phyloP scores from a whole-genome alignment of 345 rosid genomes.

The Iberis pinnata region DNA sequence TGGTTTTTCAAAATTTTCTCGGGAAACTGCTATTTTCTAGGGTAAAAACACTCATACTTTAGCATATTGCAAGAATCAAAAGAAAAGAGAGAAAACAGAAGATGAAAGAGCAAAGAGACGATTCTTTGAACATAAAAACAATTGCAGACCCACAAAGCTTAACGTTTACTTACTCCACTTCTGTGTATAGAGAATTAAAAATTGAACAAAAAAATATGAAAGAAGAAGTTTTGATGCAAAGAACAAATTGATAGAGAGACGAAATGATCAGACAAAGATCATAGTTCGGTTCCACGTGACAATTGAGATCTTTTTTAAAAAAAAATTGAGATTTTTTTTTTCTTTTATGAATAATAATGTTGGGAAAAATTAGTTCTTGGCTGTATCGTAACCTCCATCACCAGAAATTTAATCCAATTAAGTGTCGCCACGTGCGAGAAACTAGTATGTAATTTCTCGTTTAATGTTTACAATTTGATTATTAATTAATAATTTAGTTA shows the following conservation, averaged over 20 bases:
- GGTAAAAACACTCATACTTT: conserved; percentile 21
- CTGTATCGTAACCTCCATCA: conserved; percentile 24
- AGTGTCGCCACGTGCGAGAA: background rate
- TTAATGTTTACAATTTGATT: conserved; percentile 4
- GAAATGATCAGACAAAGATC: conserved; percentile 28
- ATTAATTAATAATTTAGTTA: background rate
- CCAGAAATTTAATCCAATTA: conserved; percentile 12
- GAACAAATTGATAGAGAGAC: conserved; percentile 18
- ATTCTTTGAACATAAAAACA: conserved; percentile 11
- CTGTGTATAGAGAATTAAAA: background rate
- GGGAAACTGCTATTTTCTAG: conserved; percentile 29
- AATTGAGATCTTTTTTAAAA: conserved; percentile 23
- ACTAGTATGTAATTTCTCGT: background rate
- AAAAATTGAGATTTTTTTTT: too few relatives aligned
- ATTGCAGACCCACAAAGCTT: too few relatives aligned
- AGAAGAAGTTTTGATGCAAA: too few relatives aligned
- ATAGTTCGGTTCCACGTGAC: conserved; percentile 28
- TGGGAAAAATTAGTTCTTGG: conserved; percentile 19
- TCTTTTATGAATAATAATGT: background rate
- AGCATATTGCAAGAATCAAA: conserved; percentile 10
- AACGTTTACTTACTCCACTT: conserved; percentile 26
- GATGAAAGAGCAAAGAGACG: conserved; percentile 5
- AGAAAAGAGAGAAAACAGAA: conserved; percentile 13
- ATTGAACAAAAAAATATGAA: background rate
- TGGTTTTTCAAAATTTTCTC: conserved; percentile 16